Base-by-base conservation (phyloP, 352 stramenopile genomes). In the Albugo candida region DNA sequence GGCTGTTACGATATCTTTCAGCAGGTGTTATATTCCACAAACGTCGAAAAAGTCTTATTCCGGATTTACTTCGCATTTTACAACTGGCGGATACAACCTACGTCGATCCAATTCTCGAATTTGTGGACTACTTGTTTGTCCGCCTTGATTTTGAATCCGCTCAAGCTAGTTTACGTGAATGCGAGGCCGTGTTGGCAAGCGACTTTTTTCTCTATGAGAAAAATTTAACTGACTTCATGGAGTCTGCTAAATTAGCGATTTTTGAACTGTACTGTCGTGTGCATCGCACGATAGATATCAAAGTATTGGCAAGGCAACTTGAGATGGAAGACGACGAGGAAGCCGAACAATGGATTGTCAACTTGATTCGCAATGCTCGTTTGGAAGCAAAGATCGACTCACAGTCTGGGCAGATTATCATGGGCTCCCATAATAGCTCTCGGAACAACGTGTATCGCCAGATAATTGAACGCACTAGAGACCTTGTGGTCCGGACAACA, bases 241-340 rank as follows among this genome's bases (percentile, higher is more conserved):
- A 98, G 63, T 81, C 94, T 35, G 93, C 94, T 13, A 75, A 94
- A 18, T 76, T 97, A 13, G 94, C 97, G 67, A 97, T 98, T 51
- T 99, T 99, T 63, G 95, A 99, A 67, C 97, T 97, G 56, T 98
- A 98, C 71, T 99, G 94, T 69, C 81, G 94, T 47, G 97, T 99
- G 58, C 94, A 99, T 76, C 81, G 95, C 61, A 98, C 96, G 65
- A 97, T 99, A 65, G 93, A 98, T 74, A 95, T 98, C 59, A 82
- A 83, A 51, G 92, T 89, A 56, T 73, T 99, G 53, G 95, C 92
- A 39, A 81, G 91, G 21, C 97, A 97, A 73, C 73, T 98, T 50
- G 91, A 84, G 35, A 98, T 98, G 85, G 69, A 83, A 35, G 70
- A 93, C 50, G 79, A 88, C n/a, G 38, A 24, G 8, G 83, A 95